phyloP scores from a whole-genome alignment of 2,329 filamentous ascomycete genomes.

The Phialemonium atrogriseum region DNA sequence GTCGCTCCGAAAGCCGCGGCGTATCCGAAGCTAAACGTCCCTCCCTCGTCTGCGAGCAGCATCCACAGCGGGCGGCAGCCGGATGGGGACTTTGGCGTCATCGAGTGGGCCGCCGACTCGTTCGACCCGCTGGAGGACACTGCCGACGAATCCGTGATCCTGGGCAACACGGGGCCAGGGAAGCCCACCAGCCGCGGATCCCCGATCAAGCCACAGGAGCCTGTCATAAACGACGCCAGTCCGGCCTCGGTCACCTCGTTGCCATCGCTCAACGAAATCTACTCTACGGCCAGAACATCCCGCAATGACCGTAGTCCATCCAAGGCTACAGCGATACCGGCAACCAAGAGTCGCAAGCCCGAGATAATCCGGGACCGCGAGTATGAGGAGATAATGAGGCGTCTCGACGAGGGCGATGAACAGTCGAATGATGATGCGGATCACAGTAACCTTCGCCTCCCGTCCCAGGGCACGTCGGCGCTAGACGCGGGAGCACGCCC shows the following conservation, averaged over 20 bases:
- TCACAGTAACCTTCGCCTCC: too few species aligned
- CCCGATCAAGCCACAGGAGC: too few species aligned
- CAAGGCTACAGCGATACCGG: conserved; percentile 18
- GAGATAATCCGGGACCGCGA: conserved; percentile 22
- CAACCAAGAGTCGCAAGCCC: conserved; percentile 16
- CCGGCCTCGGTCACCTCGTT: conserved; percentile 13
- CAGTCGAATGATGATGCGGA: conserved; percentile 18
- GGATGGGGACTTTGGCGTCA: conserved; percentile 30
- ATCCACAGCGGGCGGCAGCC: conserved; percentile 41
- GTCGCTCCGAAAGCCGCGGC: conserved; percentile 11
- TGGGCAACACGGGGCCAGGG: neutral
- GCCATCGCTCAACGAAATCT: conserved; percentile 30
- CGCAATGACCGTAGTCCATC: conserved; percentile 25
- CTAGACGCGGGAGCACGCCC: neutral
- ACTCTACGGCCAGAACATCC: conserved; percentile 29
- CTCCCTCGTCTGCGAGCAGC: conserved; percentile 31
- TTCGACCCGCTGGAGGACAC: conserved; percentile 11
- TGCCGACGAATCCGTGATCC: neutral
- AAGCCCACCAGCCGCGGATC: too few species aligned
- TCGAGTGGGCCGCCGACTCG: conserved; percentile 23
- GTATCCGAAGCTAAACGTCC: conserved; percentile 21
- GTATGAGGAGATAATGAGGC: conserved; percentile 36
- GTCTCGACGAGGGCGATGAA: conserved; percentile 24
- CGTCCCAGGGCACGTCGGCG: neutral
- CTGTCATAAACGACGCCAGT: conserved; percentile 1